Base-by-base conservation (phyloP, 2,329 filamentous ascomycete genomes). In the Pseudocercospora vitis region DNA sequence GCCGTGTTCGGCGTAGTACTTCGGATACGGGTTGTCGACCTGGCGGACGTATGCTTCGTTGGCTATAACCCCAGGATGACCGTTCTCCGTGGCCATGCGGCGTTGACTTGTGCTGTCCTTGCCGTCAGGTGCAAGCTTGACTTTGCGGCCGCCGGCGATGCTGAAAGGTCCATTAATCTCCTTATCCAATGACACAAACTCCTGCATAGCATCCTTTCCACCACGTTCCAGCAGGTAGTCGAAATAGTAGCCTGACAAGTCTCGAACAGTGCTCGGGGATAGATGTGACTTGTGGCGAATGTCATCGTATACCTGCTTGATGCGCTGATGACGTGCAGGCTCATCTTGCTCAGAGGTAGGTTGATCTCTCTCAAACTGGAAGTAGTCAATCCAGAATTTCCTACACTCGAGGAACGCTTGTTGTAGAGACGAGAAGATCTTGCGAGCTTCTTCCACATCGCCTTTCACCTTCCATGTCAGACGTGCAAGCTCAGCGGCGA, bases 401-500 rank as follows among this genome's bases (percentile, higher is more conserved):
- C 85, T 82, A 70, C 91, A 96, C 68, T 94, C 89, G 2, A 86
- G 79, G 69, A 95, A 96, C 78, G 85, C 89, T 68, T 91, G 85
- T 52, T 88, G 80, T 63, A 96, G 92, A 71, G 86, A 87, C 57
- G 84, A 76, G 75, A 92, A 97, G 0, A 96, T 83, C 49, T 87
- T 82, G 23, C 94, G 87, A 32, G 91, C 91, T 65, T 92, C 89
- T 7, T 89, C 86, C 0, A 84, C 78, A 46, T 67, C 62, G 0
- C 89, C 88, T 75, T 92, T 91, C 68, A 87, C 83, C 73, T 91
- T 94, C 89, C 90, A 96, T 37, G 96, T 69, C 51, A 97, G 77
- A 21, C 82, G 80, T 1, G 92, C 92, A 88, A 91, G 95, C 66
- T 96, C 89, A 0, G 88, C 88, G 33, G 95, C 88, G 24, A 97